Evolutionary conservation across 139 green algal genomes (phyloP).

Genomic region (Micractinium sp.): DNA sequence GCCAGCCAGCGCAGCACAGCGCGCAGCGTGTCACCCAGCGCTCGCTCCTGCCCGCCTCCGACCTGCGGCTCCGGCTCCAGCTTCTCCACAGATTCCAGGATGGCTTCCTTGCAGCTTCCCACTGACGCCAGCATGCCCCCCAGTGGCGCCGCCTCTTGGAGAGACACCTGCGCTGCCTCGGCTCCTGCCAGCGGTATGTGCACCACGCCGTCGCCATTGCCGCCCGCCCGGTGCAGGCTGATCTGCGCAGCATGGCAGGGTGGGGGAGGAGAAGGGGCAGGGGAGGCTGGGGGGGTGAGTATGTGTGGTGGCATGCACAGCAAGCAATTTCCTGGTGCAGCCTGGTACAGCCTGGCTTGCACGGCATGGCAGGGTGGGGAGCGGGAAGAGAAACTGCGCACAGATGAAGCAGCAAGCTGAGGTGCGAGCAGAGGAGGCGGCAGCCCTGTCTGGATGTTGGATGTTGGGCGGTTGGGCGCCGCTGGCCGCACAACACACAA

Average conservation of each 20-base stretch:
- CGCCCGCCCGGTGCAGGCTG: constrained; percentile 67
- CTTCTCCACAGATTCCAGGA: neutral
- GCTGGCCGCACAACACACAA: neutral
- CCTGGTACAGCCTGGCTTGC: neutral
- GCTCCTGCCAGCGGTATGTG: constrained; percentile 64
- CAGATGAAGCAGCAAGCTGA: neutral
- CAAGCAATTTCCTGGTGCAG: neutral
- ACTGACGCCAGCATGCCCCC: constrained; percentile 75
- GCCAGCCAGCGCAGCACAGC: constrained; percentile 31
- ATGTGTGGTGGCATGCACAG: neutral
- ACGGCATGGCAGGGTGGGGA: neutral
- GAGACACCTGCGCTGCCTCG: constrained; percentile 24
- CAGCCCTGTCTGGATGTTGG: neutral
- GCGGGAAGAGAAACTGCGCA: no score
- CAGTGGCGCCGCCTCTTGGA: constrained; percentile 78
- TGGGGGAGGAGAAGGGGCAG: neutral
- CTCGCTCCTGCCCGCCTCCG: constrained; percentile 2
- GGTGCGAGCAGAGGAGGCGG: neutral
- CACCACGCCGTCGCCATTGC: constrained; percentile 45
- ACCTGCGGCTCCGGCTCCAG: neutral
- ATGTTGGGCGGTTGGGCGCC: neutral
- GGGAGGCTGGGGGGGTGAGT: neutral
- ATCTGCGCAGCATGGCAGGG: constrained; percentile 48
- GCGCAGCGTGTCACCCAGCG: constrained; percentile 21
- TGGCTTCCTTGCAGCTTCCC: constrained; percentile 58